Base-by-base conservation (phyloP, 2,329 filamentous ascomycete species). In the Fonsecaea nubica region DNA sequence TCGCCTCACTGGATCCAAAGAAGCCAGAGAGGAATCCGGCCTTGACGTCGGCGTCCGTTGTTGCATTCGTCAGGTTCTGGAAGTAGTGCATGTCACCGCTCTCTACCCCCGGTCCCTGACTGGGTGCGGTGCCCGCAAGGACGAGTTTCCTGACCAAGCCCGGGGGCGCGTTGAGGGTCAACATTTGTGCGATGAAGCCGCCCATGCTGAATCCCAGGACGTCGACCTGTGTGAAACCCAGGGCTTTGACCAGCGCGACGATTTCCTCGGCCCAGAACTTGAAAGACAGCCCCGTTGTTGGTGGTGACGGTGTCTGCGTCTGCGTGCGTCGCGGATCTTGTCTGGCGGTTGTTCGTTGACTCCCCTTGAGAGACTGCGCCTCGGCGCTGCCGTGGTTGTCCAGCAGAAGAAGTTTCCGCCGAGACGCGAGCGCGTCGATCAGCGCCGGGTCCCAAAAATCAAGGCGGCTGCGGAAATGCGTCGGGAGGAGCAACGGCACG, bases 161-260 rank as follows among this genome's bases (percentile, higher is more conserved):
- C 4, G 58, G 40, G 21, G 45, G 45, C 2, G 12, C 58, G 10
- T 60, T 15, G 32, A 84, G 75, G 2, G 81, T 80, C 3, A 83
- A 73, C 58, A 82, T 72, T 67, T 84, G 83, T 6, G 80, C 82
- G 5, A 79, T 77, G 38, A 76, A 77, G 0, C 82, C 83, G 8
- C 83, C 83, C 78, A 85, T 82, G 10, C 80, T 83, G 72, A 82
- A 85, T 0, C 84, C 83, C 53, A 85, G 62, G 4, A 85, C 67
- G 65, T 85, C 82, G 52, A 80, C 75, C 58, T 79, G 69, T 0
- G 63, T 40, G 13, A 82, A 66, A 0, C 62, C 62, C 15, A 81
- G 65, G 1, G 75, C 72, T 0, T 58, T 30, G 13, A 79, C 61
- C 36, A 80, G 71, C 4, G 58, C 45, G 38, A 67, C 72, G 40